Base-by-base conservation (phyloP, 2,329 filamentous ascomycete species). In the Fusarium acutatum region DNA sequence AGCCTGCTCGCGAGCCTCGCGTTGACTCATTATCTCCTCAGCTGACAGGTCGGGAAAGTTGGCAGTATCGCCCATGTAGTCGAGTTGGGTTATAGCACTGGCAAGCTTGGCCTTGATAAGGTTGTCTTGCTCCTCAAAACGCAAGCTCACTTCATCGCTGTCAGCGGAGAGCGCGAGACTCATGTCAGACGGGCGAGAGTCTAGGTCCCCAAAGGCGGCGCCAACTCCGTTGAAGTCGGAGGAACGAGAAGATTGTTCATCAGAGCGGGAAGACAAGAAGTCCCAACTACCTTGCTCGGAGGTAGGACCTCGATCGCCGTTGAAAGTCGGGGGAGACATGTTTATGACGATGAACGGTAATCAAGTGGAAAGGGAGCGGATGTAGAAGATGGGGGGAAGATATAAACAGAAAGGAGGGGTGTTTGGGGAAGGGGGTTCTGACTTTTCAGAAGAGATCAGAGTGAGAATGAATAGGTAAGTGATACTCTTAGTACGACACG, bases 311-410 rank as follows among this genome's bases (percentile, higher is more conserved):
- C 24, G n/a, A 15, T 52, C 12, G 7, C 18, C n/a, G 5, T 34
- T 46, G 9, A 7, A 15, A 3, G 24, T 22, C 13, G 24, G 32
- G 4, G 13, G 18, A 35, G 32, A 14, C 49, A 50, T 50, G 7
- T 3, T 9, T 17, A 17, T 3, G 11, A 6, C 7, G 15, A n/a
- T 13, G 22, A n/a, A 3, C 13, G 10, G 1, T 32, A 32, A 8
- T 17, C 3, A 2, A 13, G 11, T 12, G 6, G 8, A 3, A 50
- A 24, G 9, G 13, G 9, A 22, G 24, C 4, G 15, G 24, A 15
- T 10, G 7, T 4, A 17, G 24, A 13, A 13, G 2, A 6, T n/a
- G 7, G 2, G 18, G 32, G 14, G 5, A 8, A 4, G 4, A 4
- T 4, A 14, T 12, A 22, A 37, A 28, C n/a, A 37, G 14, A 26